Evolutionary conservation across 805 yeast species (phyloP), one percentile per base, ranked within the genome.

Genomic region (Saturnispora sanitii): DNA sequence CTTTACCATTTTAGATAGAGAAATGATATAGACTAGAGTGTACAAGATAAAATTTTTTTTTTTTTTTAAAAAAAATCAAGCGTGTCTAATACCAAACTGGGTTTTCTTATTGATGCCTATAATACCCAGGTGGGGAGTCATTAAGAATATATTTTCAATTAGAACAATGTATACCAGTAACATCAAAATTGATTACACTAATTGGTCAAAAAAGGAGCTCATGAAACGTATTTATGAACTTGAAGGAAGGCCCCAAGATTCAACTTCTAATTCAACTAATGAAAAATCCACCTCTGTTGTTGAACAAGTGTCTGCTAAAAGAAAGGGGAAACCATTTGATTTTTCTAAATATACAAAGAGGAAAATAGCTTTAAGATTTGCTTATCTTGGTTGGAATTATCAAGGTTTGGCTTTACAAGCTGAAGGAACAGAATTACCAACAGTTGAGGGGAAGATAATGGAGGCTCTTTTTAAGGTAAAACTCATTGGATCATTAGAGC

Each of bases 331-430:
- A 57, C 58, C 50, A 18, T 76, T 87, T 56, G 90, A 84, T 50
- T 82, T 82, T 49, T 62, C 75, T 13, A 78, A 75, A 46, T 74
- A 73, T 52, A 48, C 65, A 9, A 75, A 76, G 1, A 66, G 98
- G 42, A 75, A 74, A 45, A 71, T 92, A 12, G 97, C 95, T 0
- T 54, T 92, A 23, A 66, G 74, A 46, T 92, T 92, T 62, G 82
- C 95, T 0, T 92, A 92, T 57, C 54, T 84, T 37, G 98, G 98
- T 1, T 90, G 96, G 96, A 74, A 82, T 53, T 92, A 92, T 60
- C 86, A 81, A 55, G 98, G 98, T 0, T 65, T 92, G 19, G 95
- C 94, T 0, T 64, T 74, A 35, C 97, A 92, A 59, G 71, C 70
- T 45, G 87, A 78, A 22, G 73, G 73, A 3, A 82, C 92, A 0